Conservation (phyloP, 345 rosid species). For the Excoecaria agallocha region DNA sequence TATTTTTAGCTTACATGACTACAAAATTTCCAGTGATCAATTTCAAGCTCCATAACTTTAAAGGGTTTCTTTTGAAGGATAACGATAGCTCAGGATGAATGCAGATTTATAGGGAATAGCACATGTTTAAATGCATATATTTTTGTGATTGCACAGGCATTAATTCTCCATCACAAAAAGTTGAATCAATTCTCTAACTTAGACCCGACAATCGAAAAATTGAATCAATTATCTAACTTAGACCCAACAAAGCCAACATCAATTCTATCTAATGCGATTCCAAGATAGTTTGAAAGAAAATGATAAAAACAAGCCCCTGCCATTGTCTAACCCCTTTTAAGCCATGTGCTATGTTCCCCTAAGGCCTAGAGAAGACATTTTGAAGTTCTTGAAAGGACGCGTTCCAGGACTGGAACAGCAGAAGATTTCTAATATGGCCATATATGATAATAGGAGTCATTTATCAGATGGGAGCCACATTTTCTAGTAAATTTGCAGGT, state of each 20-base stretch:
- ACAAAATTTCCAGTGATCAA: background rate
- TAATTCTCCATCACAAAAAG: background rate
- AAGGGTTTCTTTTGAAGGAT: background rate
- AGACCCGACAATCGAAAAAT: no score
- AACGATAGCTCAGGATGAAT: background rate
- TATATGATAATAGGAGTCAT: background rate
- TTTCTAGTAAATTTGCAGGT: background rate
- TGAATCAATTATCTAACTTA: no score
- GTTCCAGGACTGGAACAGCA: background rate
- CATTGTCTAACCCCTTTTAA: background rate
- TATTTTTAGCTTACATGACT: background rate
- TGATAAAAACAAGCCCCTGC: background rate
- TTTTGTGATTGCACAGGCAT: background rate
- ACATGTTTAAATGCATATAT: background rate
- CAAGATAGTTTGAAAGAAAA: no score
- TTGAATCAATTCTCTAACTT: background rate
- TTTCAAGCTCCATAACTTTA: background rate
- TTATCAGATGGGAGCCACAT: background rate
- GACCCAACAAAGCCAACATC: no score
- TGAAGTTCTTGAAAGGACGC: background rate
- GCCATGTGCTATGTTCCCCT: slow-evolving; percentile 9
- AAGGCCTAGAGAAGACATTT: background rate
- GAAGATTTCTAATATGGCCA: background rate
- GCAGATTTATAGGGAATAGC: background rate
- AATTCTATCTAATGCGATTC: no score